These are phyloP conservation scores for Haematococcus sp. DNA, from an alignment of 139 green algal genomes.

Conservation along the genomic window DNA sequence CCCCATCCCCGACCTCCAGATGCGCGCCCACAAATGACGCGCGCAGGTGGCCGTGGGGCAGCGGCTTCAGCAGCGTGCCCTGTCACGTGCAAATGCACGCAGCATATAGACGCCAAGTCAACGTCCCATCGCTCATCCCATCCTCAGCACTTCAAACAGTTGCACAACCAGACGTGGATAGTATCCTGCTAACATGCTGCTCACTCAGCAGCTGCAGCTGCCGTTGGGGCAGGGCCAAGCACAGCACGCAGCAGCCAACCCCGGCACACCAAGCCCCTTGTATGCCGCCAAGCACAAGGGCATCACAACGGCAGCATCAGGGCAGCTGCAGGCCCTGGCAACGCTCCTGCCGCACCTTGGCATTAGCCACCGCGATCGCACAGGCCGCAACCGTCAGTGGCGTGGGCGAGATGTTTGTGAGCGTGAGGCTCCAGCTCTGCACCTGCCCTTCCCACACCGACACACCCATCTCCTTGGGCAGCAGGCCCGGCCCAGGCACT, in stretches of 20 bases:
- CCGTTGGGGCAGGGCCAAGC: not conserved
- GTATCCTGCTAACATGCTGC: not conserved
- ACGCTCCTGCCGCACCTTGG: not conserved
- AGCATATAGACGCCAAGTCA: not conserved
- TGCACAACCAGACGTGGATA: not conserved
- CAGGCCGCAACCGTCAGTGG: not conserved
- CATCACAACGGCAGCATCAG: not conserved
- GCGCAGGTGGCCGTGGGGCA: slow-evolving; percentile 11
- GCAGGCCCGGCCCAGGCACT: not conserved
- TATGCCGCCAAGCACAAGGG: no score
- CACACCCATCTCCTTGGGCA: not conserved
- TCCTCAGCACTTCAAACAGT: not conserved
- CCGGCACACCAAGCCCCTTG: no score
- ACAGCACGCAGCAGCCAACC: no score
- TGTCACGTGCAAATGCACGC: not conserved
- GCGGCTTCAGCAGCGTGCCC: slow-evolving; percentile 25
- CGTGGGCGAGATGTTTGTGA: not conserved
- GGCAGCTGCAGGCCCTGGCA: not conserved
- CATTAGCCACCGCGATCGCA: not conserved
- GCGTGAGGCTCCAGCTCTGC: not conserved
- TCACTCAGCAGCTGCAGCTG: not conserved
- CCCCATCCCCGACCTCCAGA: not conserved
- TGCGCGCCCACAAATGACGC: slow-evolving; percentile 20
- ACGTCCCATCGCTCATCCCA: not conserved
- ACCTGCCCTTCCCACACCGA: slow-evolving; percentile 1